phyloP scores from a whole-genome alignment of 2,329 filamentous ascomycete genomes.

The Zarea fungicola region DNA sequence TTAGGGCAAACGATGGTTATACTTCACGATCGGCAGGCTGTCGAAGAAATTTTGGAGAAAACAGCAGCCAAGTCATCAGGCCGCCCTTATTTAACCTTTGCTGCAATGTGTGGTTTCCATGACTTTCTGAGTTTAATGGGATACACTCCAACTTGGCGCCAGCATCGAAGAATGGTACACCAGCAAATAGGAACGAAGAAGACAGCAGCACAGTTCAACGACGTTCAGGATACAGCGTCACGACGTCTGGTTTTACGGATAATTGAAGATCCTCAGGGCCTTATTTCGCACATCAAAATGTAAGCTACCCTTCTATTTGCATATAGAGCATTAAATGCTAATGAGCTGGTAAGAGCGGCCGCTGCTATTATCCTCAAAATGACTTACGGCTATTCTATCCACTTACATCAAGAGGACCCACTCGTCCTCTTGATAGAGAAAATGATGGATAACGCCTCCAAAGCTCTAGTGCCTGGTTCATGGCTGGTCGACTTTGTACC shows the following conservation, averaged over 20 bases:
- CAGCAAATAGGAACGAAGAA: constrained; percentile 24
- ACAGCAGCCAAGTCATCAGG: constrained; percentile 24
- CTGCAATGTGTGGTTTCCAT: constrained; percentile 24
- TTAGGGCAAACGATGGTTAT: constrained; percentile 34
- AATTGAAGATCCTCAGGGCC: constrained; percentile 1
- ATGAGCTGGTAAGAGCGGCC: constrained; percentile 21
- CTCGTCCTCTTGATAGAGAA: constrained; percentile 25
- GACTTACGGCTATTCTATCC: constrained; percentile 28
- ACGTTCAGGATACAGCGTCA: constrained; percentile 12
- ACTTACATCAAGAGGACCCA: constrained; percentile 24
- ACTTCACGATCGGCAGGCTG: constrained; percentile 29
- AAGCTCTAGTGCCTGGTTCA: constrained; percentile 23
- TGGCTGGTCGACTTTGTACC: constrained; percentile 31
- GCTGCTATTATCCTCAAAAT: constrained; percentile 24
- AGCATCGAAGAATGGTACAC: constrained; percentile 23
- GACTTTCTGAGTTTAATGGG: constrained; percentile 17
- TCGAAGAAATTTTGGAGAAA: constrained; percentile 30
- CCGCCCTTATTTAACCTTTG: constrained; percentile 23
- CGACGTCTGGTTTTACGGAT: constrained; percentile 6
- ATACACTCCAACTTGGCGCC: constrained; percentile 20
- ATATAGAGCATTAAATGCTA: neutral
- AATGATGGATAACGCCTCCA: constrained; percentile 25
- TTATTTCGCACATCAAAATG: constrained; percentile 12
- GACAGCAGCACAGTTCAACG: constrained; percentile 5
- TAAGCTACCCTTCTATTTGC: neutral